These are phyloP conservation scores for Cephalotrichum gorgonifer DNA, from an alignment of 2,329 filamentous ascomycete genomes.

Conservation along the genomic window DNA sequence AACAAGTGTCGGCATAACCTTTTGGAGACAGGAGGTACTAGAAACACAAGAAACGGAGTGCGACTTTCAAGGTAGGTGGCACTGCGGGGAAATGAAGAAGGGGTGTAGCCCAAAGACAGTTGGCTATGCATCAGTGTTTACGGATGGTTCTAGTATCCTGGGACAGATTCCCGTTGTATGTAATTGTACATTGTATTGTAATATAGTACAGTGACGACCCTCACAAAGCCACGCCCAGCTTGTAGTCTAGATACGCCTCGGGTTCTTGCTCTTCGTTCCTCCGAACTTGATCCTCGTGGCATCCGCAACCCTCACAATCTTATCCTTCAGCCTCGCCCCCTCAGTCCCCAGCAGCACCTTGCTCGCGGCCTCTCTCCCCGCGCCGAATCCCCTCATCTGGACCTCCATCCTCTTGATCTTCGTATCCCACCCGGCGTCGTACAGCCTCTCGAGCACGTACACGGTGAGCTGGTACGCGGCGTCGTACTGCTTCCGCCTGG, in stretches of 20 bases:
- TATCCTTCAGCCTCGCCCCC: conserved; percentile 61
- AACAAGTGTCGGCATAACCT: no score
- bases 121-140: no score
- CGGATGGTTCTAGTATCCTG: no score
- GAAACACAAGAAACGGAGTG: no score
- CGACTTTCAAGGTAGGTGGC: no score
- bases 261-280: conserved; percentile 76
- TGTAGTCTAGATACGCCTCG: conserved; percentile 58
- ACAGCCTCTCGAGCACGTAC: conserved; percentile 73
- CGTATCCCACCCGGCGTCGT: conserved; percentile 67
- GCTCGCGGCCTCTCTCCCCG: conserved; percentile 75
- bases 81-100: no score
- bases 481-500: conserved; percentile 73
- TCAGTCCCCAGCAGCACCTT: conserved; percentile 85
- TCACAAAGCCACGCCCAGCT: background rate
- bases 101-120: no score
- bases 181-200: conserved; percentile 1
- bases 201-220: background rate
- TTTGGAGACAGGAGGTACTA: no score
- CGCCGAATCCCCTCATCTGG: conserved; percentile 73
- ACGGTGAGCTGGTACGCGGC: conserved; percentile 82
- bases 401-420: conserved; percentile 73
- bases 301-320: conserved; percentile 75
- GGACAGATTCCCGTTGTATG: background rate
- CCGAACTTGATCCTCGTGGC: conserved; percentile 90